These are phyloP conservation scores for Gyromitra esculenta DNA, from an alignment of 2,329 filamentous ascomycete genomes.

Conservation along the genomic window DNA sequence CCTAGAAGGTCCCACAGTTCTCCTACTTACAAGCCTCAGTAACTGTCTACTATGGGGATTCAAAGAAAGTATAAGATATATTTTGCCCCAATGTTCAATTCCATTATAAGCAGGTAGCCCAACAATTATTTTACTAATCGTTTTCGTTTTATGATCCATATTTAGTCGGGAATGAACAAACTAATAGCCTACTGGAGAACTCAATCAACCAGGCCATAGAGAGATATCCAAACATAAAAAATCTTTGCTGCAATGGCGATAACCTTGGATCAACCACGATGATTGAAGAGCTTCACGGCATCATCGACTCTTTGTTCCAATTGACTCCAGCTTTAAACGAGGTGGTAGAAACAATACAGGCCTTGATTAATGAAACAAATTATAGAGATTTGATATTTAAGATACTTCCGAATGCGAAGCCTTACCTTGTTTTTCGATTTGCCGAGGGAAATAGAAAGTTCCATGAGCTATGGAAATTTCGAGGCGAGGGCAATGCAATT, in stretches of 20 bases:
- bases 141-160: too few species aligned
- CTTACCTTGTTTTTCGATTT: background rate
- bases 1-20: conserved; percentile 14
- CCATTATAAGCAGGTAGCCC: too few species aligned
- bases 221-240: too few species aligned
- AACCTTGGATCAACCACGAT: too few species aligned
- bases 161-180: too few species aligned
- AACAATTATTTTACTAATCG: too few species aligned
- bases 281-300: conserved; percentile 13
- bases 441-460: conserved; percentile 20
- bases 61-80: background rate
- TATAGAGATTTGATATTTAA: conserved; percentile 4
- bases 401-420: conserved; percentile 15
- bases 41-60: background rate
- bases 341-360: background rate
- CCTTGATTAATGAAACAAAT: background rate
- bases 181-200: too few species aligned
- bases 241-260: too few species aligned
- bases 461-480: background rate
- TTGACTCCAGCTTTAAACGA: conserved; percentile 15
- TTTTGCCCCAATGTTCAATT: too few species aligned
- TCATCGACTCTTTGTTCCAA: conserved; percentile 13
- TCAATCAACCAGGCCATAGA: too few species aligned
- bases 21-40: conserved; percentile 15
- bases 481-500: background rate